A percentile compares a stretch with the other conserved stretches of the same genome.
Conservation (phyloP, 768 basidiomycete genomes). For the Mycena chlorophos region DNA sequence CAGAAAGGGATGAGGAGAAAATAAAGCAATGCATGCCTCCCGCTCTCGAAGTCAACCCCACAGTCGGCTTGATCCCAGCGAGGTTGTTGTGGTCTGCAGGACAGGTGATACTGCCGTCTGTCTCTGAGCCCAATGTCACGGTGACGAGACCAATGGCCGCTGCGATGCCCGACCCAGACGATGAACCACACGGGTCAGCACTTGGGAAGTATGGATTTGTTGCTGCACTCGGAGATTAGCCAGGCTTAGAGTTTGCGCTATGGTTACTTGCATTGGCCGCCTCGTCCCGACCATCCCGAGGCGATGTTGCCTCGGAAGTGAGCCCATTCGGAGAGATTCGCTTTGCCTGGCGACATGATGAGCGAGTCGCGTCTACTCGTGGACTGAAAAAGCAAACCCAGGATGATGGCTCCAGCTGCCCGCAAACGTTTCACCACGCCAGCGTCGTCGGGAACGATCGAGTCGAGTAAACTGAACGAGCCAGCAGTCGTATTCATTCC, state of each 20-base stretch:
- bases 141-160: slow-evolving; percentile 53
- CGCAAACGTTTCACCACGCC: slow-evolving; percentile 43
- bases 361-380: background rate
- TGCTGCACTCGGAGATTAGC: background rate
- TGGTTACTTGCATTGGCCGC: slow-evolving; percentile 41
- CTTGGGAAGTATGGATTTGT: slow-evolving; percentile 50
- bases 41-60: slow-evolving; percentile 59
- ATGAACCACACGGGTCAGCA: slow-evolving; percentile 57
- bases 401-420: slow-evolving; percentile 43
- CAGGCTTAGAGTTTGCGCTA: background rate
- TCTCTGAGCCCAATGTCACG: slow-evolving; percentile 51
- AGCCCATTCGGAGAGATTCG: slow-evolving; percentile 55
- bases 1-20: background rate
- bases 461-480: slow-evolving; percentile 41
- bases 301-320: slow-evolving; percentile 46
- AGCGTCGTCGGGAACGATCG: slow-evolving; percentile 46
- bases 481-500: slow-evolving; percentile 50
- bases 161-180: slow-evolving; percentile 56
- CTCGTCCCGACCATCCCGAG: slow-evolving; percentile 56
- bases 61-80: slow-evolving; percentile 60
- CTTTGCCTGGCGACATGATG: slow-evolving; percentile 40
- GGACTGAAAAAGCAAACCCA: slow-evolving; percentile 29
- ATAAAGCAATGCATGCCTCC: slow-evolving; percentile 40
- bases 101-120: slow-evolving; percentile 55
- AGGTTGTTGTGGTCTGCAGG: slow-evolving; percentile 53